Evolutionary conservation across 1,284 basidiomycete species (phyloP), one percentile per base, ranked within the genome.

Genomic region (Ustilago lituana): DNA sequence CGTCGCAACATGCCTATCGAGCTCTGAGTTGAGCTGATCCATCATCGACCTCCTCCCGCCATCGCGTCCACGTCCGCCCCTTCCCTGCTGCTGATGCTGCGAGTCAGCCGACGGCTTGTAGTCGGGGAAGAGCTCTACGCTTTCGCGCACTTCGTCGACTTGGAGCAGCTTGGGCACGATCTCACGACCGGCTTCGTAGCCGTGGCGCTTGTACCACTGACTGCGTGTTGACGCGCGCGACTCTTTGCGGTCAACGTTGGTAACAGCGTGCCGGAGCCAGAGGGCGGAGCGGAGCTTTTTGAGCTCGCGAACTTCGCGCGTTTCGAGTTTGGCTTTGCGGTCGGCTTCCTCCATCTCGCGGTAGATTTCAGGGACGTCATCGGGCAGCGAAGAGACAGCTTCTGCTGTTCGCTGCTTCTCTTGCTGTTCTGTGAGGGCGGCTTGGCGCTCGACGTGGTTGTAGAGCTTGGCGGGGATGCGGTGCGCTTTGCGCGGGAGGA

Each of bases 191-290:
- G 80, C 80, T 22, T 77, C 71, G 17, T 55, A 56, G 3, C 80
- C 80, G 38, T 82, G 79, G 17, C 74, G 58, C 22, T 65, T 61
- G 65, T 81, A 82, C 80, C 80, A 82, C 38, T 77, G 73, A 31
- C 62, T 67, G 12, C 60, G 41, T 12, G 63, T 62, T 4, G 61
- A 58, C 3, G 79, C 73, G 7, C 69, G 54, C 12, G 64, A 61
- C 29, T 62, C 55, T 47, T 82, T 80, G 26, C 74, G 67, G 44
- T 82, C 80, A 4, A 64, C 43, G 37, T 72, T 62, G 14, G 60
- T 53, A 6, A 79, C 55, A 14, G 76, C 70, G 20, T 77, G 76
- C 9, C 77, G 63, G 3, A 77, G 31, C 74, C 73, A 80, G 5
- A 79, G 59, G 4, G 33, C 20, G 11, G 51, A 46, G 10, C 66